These are phyloP conservation scores for Pleurotus ostreatus DNA, from an alignment of 768 basidiomycete genomes.

Conservation along the genomic window DNA sequence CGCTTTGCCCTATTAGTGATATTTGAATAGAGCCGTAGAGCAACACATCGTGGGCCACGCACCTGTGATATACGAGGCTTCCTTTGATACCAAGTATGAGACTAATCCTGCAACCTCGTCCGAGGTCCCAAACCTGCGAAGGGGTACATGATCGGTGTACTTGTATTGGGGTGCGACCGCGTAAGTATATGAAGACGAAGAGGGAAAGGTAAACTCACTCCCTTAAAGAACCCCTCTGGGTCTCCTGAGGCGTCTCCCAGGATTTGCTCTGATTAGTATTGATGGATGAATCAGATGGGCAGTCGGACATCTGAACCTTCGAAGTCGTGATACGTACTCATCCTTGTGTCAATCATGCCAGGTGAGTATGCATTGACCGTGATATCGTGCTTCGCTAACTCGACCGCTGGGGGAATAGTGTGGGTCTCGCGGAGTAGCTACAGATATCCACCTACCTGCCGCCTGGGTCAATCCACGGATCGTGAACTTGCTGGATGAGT, in stretches of 20 bases:
- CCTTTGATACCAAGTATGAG: slow-evolving; percentile 32
- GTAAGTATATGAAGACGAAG: not conserved
- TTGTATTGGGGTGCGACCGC: not conserved
- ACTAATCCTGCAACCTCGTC: slow-evolving; percentile 33
- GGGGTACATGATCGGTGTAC: not conserved
- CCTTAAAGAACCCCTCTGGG: not conserved
- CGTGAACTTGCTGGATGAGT: slow-evolving; percentile 35
- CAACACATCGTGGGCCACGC: not conserved
- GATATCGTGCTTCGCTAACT: slow-evolving; percentile 22
- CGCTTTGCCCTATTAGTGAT: not conserved
- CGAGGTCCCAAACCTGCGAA: slow-evolving; percentile 16
- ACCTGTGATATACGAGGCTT: slow-evolving; percentile 31
- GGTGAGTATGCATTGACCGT: slow-evolving; percentile 28
- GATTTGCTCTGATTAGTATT: not conserved
- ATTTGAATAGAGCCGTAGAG: not conserved
- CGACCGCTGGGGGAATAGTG: slow-evolving; percentile 12
- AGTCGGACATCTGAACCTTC: not conserved
- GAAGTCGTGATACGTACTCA: not conserved
- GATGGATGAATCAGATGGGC: not conserved
- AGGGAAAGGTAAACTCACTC: not conserved
- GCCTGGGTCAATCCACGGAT: slow-evolving; percentile 34
- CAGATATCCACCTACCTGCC: slow-evolving; percentile 2
- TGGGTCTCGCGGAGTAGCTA: not conserved
- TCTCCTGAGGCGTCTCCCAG: not conserved
- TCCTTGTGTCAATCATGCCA: slow-evolving; percentile 12